Conservation (phyloP, 345 rosid genomes). For the Combretum micranthum region DNA sequence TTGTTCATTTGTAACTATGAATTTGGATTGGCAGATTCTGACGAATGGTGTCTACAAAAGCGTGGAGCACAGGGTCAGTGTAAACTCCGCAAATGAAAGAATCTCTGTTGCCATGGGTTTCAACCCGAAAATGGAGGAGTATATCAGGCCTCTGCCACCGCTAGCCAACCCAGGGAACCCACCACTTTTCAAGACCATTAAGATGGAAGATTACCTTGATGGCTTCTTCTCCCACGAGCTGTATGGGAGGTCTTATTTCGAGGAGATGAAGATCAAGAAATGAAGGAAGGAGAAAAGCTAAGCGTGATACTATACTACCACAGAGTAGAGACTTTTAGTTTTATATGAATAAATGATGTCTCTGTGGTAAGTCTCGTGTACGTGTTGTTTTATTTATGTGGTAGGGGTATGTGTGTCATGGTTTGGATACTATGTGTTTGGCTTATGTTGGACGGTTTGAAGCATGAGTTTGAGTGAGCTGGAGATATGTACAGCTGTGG, state of each 20-base stretch:
- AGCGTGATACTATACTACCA: too few species aligned
- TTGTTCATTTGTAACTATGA: neutral
- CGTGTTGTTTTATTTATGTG: too few species aligned
- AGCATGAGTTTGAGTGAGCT: too few species aligned
- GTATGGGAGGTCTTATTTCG: conserved; percentile 9
- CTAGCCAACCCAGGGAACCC: conserved; percentile 10
- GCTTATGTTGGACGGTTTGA: too few species aligned
- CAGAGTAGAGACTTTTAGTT: too few species aligned
- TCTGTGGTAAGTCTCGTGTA: too few species aligned
- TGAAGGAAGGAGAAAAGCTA: too few species aligned
- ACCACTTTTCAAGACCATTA: conserved; percentile 11
- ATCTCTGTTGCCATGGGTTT: conserved; percentile 12
- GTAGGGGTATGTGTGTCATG: too few species aligned
- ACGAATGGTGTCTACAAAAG: conserved; percentile 18
- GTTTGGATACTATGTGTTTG: too few species aligned
- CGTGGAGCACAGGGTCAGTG: conserved; percentile 14
- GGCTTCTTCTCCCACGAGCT: neutral
- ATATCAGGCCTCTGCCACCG: conserved; percentile 11
- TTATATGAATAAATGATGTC: too few species aligned
- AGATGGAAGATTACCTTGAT: conserved; percentile 9
- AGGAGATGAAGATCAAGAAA: conserved; percentile 5
- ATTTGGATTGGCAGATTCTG: conserved; percentile 5
- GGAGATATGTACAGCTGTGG: too few species aligned
- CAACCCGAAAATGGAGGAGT: conserved; percentile 11
- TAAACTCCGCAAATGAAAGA: conserved; percentile 9